Evolutionary conservation across 179 eudicot species (phyloP).

Genomic region (Vitellaria paradoxa): DNA sequence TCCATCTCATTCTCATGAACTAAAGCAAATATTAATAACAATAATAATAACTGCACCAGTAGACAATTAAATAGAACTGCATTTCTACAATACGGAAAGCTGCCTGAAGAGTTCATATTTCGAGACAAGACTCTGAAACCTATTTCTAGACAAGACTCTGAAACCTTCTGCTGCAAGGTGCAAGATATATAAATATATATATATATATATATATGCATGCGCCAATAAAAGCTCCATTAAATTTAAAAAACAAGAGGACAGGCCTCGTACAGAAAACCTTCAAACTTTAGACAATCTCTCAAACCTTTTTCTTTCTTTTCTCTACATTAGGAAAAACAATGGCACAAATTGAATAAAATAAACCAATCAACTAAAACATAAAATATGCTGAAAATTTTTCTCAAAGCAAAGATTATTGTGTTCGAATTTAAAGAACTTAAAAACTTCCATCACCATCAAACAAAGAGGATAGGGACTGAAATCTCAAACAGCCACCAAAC

Average conservation of each 20-base stretch:
- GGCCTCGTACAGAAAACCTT: slow-evolving; percentile 12
- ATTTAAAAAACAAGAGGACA: neutral
- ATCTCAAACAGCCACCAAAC: slow-evolving; percentile 36
- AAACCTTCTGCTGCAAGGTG: too few relatives aligned
- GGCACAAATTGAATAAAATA: slow-evolving; percentile 20
- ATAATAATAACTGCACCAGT: too few relatives aligned
- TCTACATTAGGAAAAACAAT: slow-evolving; percentile 32
- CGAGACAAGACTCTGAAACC: too few relatives aligned
- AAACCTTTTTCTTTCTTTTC: slow-evolving; percentile 24
- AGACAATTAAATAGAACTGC: too few relatives aligned
- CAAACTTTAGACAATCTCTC: slow-evolving; percentile 22
- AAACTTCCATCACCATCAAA: slow-evolving; percentile 30
- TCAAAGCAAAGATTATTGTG: slow-evolving; percentile 48
- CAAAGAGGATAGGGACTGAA: slow-evolving; percentile 28
- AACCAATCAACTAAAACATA: slow-evolving; percentile 6
- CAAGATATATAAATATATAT: too few relatives aligned
- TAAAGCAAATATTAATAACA: too few relatives aligned
- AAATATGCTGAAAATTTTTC: slow-evolving; percentile 29
- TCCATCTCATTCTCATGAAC: too few relatives aligned
- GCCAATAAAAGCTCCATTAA: neutral
- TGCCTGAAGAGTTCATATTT: too few relatives aligned
- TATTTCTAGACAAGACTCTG: too few relatives aligned
- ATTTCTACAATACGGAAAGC: too few relatives aligned
- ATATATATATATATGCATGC: too few relatives aligned
- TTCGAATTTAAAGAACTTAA: slow-evolving; percentile 40